Evolutionary conservation across 139 green algal genomes (phyloP).

Genomic region (Pseudopediastrum boryanum): DNA sequence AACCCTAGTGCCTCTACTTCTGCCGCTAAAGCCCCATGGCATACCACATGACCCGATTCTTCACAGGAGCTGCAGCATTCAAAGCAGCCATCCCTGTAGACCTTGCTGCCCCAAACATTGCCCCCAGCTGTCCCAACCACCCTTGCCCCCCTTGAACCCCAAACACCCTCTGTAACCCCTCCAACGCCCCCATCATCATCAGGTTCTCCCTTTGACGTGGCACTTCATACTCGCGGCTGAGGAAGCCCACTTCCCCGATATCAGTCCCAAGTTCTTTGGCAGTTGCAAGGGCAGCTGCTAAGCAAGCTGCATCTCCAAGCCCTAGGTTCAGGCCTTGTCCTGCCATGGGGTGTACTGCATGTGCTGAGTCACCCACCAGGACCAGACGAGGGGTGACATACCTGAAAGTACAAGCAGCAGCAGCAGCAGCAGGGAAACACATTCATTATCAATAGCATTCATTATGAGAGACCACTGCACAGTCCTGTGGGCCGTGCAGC

Average conservation of each 20-base stretch:
- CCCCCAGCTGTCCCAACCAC: neutral
- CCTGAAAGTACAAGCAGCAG: conserved; percentile 15
- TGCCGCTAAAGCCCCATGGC: conserved; percentile 64
- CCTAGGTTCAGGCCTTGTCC: conserved; percentile 87
- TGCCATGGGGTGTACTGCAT: conserved; percentile 79
- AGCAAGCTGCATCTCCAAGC: conserved; percentile 68
- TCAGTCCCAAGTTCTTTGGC: conserved; percentile 46
- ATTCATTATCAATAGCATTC: no score
- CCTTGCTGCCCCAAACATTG: conserved; percentile 44
- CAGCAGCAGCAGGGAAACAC: neutral
- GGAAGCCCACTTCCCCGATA: conserved; percentile 1
- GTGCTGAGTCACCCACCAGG: conserved; percentile 84
- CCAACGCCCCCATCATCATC: conserved; percentile 69
- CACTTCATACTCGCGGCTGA: conserved; percentile 66
- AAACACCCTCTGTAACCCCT: conserved; percentile 65
- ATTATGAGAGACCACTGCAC: conserved; percentile 8
- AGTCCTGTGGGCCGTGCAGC: no score
- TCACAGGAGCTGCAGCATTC: conserved; percentile 53
- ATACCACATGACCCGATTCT: conserved; percentile 72
- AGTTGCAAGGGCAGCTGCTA: conserved; percentile 54
- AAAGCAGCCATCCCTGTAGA: conserved; percentile 66
- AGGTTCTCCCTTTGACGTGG: conserved; percentile 61
- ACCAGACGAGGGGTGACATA: conserved; percentile 76
- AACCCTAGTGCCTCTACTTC: no score
- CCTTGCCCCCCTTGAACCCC: conserved; percentile 41